Evolutionary conservation across 768 basidiomycete genomes (phyloP), one percentile per base, ranked within the genome.

Genomic region (Russula olivacea): DNA sequence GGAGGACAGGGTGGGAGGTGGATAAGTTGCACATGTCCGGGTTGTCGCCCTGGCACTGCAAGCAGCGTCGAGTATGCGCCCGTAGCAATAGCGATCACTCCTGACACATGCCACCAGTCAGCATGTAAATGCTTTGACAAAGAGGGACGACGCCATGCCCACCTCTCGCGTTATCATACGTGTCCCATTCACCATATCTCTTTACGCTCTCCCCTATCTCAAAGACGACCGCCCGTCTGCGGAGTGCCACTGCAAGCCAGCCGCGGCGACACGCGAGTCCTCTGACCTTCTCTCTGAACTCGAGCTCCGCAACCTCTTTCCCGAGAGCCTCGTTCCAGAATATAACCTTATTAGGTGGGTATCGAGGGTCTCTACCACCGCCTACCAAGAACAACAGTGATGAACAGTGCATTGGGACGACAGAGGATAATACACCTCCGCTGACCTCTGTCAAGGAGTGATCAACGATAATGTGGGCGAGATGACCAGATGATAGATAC

Each of bases 321-420:
- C 83, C 83, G 4, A 82, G 75, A 3, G 80, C 81, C 74, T 92
- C 92, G 73, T 95, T 89, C 91, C 91, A 95, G 58, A 96, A 73
- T 66, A 95, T 80, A 58, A 94, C 89, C 76, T 96, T 95, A 76
- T 95, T 95, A 32, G 88, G 89, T 32, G 93, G 89, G 74, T 93
- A 95, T 11, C 88, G 81, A 34, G 93, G 93, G 72, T 89, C 93
- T 59, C 86, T 82, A 43, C 93, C 91, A 50, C 93, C 93, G 54
- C 93, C 93, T 59, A 93, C 79, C 52, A 95, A 84, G 74, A 93
- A 93, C 54, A 94, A 78, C 23, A 95, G 76, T 63, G 91, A 92
- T 12, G 91, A 86, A 12, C 85, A 81, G 70, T 94, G 91, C 59
- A 91, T 76, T 3, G 93, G 93, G 15, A 91, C 80, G 19, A 83